phyloP scores from a whole-genome alignment of 2,329 filamentous ascomycete species.

The Aspergillus sojae region DNA sequence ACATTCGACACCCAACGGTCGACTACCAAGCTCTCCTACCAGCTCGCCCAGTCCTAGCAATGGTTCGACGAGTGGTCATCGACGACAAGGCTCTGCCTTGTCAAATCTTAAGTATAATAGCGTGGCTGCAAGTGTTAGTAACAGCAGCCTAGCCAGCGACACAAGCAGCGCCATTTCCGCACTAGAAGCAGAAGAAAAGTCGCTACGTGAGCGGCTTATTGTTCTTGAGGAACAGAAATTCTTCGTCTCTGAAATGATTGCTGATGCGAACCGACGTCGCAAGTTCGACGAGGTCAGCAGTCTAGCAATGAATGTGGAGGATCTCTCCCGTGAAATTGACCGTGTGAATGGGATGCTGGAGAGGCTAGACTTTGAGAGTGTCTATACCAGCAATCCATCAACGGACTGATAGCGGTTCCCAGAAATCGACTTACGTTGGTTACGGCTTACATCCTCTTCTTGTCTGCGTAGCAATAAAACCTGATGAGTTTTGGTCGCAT shows the following conservation, averaged over 20 bases:
- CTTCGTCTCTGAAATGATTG: conserved; percentile 84
- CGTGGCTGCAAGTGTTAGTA: conserved; percentile 52
- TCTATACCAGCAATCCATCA: conserved; percentile 42
- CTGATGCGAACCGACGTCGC: conserved; percentile 71
- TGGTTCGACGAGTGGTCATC: conserved; percentile 24
- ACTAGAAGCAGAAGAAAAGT: conserved; percentile 81
- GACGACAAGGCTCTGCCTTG: conserved; percentile 50
- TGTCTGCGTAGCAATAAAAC: background rate
- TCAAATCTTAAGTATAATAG: conserved; percentile 62
- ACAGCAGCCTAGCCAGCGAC: conserved; percentile 55
- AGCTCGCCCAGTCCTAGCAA: conserved; percentile 28
- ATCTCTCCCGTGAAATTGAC: conserved; percentile 77
- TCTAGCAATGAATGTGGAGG: conserved; percentile 76
- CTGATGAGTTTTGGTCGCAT: conserved; percentile 1
- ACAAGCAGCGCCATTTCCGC: conserved; percentile 63
- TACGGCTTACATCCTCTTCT: background rate
- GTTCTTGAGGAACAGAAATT: conserved; percentile 91
- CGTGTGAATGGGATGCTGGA: conserved; percentile 65
- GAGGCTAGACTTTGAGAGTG: conserved; percentile 64
- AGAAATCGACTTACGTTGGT: background rate
- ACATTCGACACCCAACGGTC: conserved; percentile 59
- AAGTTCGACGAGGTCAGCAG: conserved; percentile 86
- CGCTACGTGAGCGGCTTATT: conserved; percentile 75
- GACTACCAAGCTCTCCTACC: conserved; percentile 25
- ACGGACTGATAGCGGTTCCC: background rate